Conservation (phyloP, 345 rosid species). For the Barbarea vulgaris region DNA sequence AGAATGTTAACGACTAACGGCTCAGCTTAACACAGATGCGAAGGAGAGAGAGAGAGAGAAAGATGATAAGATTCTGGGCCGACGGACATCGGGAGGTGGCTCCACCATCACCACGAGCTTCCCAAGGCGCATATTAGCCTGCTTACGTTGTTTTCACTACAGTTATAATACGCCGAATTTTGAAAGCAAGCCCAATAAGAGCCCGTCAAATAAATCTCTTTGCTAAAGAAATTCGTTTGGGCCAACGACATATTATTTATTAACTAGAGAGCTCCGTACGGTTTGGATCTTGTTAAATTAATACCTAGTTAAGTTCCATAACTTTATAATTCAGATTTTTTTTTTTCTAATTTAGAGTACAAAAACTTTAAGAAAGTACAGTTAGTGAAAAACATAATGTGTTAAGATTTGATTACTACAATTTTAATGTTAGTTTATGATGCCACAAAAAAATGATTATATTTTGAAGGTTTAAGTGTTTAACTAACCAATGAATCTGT, state of each 20-base stretch:
- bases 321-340: not conserved
- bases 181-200: constrained; percentile 21
- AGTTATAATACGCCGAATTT: constrained; percentile 17
- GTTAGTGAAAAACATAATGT: not conserved
- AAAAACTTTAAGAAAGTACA: not conserved
- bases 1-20: constrained; percentile 26
- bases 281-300: not conserved
- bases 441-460: not conserved
- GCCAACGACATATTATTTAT: not conserved
- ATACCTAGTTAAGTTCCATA: not conserved
- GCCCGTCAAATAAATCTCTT: not conserved
- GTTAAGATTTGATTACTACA: not conserved
- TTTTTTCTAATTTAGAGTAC: not conserved
- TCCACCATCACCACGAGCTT: constrained; percentile 33
- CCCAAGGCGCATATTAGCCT: constrained; percentile 31
- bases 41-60: constrained; percentile 10
- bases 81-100: constrained; percentile 33
- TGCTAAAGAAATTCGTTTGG: not conserved
- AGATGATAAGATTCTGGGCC: constrained; percentile 29
- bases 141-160: not conserved
- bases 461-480: not conserved
- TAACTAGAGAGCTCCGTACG: not conserved
- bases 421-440: not conserved
- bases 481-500: constrained; percentile 14
- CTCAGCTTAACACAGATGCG: constrained; percentile 24